Base-by-base conservation (phyloP, 2,329 filamentous ascomycete species). In the Fusarium piperis region DNA sequence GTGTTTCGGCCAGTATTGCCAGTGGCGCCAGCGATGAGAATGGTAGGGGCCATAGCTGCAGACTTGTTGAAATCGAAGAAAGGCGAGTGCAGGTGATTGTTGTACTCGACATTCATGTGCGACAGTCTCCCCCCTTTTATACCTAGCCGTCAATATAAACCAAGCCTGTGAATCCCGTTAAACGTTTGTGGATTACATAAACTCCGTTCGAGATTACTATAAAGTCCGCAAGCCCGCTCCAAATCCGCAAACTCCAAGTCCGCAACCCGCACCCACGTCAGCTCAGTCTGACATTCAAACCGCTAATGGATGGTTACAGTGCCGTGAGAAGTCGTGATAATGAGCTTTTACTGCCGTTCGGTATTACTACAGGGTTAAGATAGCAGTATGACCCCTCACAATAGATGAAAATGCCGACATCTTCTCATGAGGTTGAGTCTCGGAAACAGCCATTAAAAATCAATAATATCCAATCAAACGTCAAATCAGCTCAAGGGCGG, bases 1-100 rank as follows among this genome's bases (percentile, higher is more conserved):
- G 81, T 76, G 52, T 41, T 65, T 55, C 62, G 71, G 39, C 81
- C 80, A 8, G 80, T 82, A 48, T 83, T 83, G n/a, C 81, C 81
- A 38, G 67, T 72, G 3, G 81, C 81, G 2, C 81, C 81, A 51
- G 72, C 72, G 30, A 83, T 71, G 11, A 83, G 78, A 55, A 83
- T 78, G 4, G 78, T 70, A 30, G 79, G 77, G 62, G 78, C 20
- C 80, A 82, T 82, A 23, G 30, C 62, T 61, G 15, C 2, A 11
- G 18, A 23, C 3, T 35, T n/a, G 32, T 16, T 53, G 30, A 11
- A 30, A 30, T 26, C 9, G 12, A n/a, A 48, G 44, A 28, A 16
- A 13, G 13, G 16, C 18, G 44, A 48, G n/a, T 48, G 12, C 5
- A 39, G 9, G 11, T 39, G 4, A 10, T 32, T 46, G 23, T 3